phyloP scores from a whole-genome alignment of 768 basidiomycete species.

The Asterophora parasitica region DNA sequence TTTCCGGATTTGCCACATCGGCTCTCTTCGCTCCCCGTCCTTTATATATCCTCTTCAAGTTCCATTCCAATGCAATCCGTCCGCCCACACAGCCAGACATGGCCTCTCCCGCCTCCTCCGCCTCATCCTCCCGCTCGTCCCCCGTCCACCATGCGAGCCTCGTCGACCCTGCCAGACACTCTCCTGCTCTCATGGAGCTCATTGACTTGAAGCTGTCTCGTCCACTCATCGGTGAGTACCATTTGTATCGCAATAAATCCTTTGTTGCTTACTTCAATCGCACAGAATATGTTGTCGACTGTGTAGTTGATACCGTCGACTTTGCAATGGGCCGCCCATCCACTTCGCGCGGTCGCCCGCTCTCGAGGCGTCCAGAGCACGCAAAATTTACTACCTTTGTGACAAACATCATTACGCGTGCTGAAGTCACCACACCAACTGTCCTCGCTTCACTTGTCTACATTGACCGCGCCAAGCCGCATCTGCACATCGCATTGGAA shows the following conservation, averaged over 20 bases:
- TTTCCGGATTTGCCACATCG: slow-evolving; percentile 29
- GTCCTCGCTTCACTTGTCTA: slow-evolving; percentile 71
- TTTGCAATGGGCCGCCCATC: slow-evolving; percentile 66
- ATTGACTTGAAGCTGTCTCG: slow-evolving; percentile 59
- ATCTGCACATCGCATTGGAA: slow-evolving; percentile 75
- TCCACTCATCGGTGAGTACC: slow-evolving; percentile 59
- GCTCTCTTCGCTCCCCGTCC: slow-evolving; percentile 27
- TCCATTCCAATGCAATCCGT: slow-evolving; percentile 18
- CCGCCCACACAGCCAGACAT: slow-evolving; percentile 18
- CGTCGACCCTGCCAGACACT: slow-evolving; percentile 59
- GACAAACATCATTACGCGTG: slow-evolving; percentile 61
- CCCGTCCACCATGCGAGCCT: slow-evolving; percentile 44
- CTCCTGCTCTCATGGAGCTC: slow-evolving; percentile 63
- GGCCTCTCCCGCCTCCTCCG: slow-evolving; percentile 15
- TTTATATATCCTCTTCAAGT: slow-evolving; percentile 27
- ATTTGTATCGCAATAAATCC: neutral
- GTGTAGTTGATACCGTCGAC: slow-evolving; percentile 68
- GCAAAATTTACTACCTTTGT: slow-evolving; percentile 62
- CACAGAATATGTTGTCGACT: slow-evolving; percentile 69
- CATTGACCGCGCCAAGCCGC: slow-evolving; percentile 70
- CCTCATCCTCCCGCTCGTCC: slow-evolving; percentile 26
- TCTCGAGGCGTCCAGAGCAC: slow-evolving; percentile 46
- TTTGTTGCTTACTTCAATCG: slow-evolving; percentile 6
- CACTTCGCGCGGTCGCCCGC: slow-evolving; percentile 45
- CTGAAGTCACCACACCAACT: slow-evolving; percentile 68